phyloP scores from a whole-genome alignment of 805 yeast species.

The Candida multigemmis region DNA sequence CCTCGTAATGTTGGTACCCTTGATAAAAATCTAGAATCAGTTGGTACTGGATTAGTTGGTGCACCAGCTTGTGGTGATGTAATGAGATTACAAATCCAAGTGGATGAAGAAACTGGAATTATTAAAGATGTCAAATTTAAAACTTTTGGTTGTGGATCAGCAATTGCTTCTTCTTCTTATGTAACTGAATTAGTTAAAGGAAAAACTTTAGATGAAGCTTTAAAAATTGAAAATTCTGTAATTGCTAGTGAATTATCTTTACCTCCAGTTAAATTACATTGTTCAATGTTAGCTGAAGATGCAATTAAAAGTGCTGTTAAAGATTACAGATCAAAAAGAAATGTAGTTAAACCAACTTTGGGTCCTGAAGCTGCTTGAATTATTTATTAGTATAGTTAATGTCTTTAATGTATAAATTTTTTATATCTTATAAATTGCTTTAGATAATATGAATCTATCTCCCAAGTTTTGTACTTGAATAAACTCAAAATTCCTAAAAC shows the following conservation, averaged over 20 bases:
- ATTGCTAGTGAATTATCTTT: slow-evolving; percentile 91
- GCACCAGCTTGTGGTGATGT: slow-evolving; percentile 99
- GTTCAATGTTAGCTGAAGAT: slow-evolving; percentile 98
- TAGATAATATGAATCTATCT: slow-evolving; percentile 13
- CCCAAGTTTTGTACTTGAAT: slow-evolving; percentile 10
- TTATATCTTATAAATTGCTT: neutral
- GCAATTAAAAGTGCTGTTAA: slow-evolving; percentile 96
- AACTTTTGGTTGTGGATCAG: slow-evolving; percentile 99
- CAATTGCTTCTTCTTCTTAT: slow-evolving; percentile 92
- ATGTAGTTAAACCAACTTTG: slow-evolving; percentile 39
- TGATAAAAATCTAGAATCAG: slow-evolving; percentile 65
- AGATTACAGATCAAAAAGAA: slow-evolving; percentile 84
- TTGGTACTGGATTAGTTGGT: slow-evolving; percentile 96
- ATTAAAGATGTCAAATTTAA: slow-evolving; percentile 94
- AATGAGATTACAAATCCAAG: slow-evolving; percentile 93
- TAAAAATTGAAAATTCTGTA: slow-evolving; percentile 82
- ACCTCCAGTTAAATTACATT: slow-evolving; percentile 96
- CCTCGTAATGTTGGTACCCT: slow-evolving; percentile 95
- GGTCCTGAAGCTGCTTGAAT: slow-evolving; percentile 44
- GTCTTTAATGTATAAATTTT: neutral
- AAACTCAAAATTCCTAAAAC: slow-evolving; percentile 29
- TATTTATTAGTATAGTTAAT: neutral
- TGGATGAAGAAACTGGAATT: slow-evolving; percentile 80
- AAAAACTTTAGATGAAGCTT: slow-evolving; percentile 88
- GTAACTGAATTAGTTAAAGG: slow-evolving; percentile 95